Conservation (phyloP, 1,284 basidiomycete genomes). For the Ustilago xerochloae region DNA sequence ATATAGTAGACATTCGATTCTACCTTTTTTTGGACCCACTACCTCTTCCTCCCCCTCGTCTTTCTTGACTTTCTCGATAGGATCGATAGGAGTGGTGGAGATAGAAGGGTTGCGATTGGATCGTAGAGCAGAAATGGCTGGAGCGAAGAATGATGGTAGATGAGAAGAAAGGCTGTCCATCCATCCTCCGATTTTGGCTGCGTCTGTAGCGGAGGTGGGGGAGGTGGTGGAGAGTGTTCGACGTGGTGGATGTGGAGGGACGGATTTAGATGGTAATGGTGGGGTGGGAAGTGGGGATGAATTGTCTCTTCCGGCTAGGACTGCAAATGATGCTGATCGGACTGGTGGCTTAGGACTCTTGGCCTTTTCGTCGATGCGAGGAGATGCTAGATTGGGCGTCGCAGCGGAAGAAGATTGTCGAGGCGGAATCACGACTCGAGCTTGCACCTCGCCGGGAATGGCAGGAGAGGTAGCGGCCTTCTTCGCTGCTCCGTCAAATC, state of each 20-base stretch:
- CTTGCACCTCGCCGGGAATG: not conserved
- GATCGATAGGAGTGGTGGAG: not conserved
- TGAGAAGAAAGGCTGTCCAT: slow-evolving; percentile 49
- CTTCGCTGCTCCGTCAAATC: slow-evolving; percentile 22
- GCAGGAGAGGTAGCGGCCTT: not conserved
- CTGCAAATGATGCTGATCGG: slow-evolving; percentile 9
- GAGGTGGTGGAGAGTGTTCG: not conserved
- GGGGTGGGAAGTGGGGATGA: not conserved
- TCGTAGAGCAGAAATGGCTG: slow-evolving; percentile 31
- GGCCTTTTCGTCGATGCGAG: not conserved
- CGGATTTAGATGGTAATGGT: not conserved
- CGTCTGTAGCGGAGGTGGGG: not conserved
- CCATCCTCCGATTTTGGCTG: slow-evolving; percentile 17
- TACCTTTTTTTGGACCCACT: slow-evolving; percentile 49
- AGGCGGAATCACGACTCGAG: slow-evolving; percentile 18
- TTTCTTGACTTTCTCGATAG: not conserved
- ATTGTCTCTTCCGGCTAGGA: not conserved
- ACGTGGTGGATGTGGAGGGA: not conserved
- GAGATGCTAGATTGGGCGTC: not conserved
- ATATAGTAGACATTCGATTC: slow-evolving; percentile 75
- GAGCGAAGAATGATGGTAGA: slow-evolving; percentile 39
- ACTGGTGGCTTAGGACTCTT: slow-evolving; percentile 1
- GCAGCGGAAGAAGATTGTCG: slow-evolving; percentile 17
- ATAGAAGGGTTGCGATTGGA: slow-evolving; percentile 10
- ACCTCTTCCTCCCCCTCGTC: slow-evolving; percentile 8